phyloP scores from a whole-genome alignment of 352 stramenopile species.

The Plasmopara muralis region DNA sequence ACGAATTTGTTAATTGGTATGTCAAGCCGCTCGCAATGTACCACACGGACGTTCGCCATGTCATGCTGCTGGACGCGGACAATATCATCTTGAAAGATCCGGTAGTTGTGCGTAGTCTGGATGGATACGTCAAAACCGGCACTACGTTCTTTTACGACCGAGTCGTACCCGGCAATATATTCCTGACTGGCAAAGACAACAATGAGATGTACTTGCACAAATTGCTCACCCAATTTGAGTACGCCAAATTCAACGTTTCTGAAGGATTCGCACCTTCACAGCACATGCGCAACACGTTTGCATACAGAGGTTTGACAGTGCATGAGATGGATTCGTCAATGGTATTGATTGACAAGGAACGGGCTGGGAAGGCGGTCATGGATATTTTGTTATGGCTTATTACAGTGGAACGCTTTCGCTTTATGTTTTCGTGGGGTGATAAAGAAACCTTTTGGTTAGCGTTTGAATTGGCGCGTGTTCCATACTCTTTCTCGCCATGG shows the following conservation, averaged over 20 bases:
- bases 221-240: constrained; percentile 13
- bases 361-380: constrained; percentile 9
- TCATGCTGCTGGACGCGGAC: constrained; percentile 20
- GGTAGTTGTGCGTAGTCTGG: constrained; percentile 5
- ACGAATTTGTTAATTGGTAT: constrained; percentile 16
- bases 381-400: constrained; percentile 22
- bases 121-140: constrained; percentile 13
- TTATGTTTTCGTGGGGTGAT: constrained; percentile 19
- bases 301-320: constrained; percentile 10
- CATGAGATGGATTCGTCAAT: constrained; percentile 23
- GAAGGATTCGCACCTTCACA: constrained; percentile 11
- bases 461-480: constrained; percentile 17
- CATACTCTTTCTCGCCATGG: constrained; percentile 20
- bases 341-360: constrained; percentile 16
- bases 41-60: constrained; percentile 16
- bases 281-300: constrained; percentile 9
- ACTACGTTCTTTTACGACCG: constrained; percentile 24
- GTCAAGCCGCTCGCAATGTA: constrained; percentile 18
- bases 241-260: constrained; percentile 11
- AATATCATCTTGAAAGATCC: constrained; percentile 15
- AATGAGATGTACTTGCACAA: constrained; percentile 14
- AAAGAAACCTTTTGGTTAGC: constrained; percentile 23
- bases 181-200: constrained; percentile 30
- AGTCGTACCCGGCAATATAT: constrained; percentile 19
- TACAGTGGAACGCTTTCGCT: constrained; percentile 18